These are phyloP conservation scores for Aspergillus luchuensis DNA, from an alignment of 2,329 filamentous ascomycete species.

Conservation along the genomic window DNA sequence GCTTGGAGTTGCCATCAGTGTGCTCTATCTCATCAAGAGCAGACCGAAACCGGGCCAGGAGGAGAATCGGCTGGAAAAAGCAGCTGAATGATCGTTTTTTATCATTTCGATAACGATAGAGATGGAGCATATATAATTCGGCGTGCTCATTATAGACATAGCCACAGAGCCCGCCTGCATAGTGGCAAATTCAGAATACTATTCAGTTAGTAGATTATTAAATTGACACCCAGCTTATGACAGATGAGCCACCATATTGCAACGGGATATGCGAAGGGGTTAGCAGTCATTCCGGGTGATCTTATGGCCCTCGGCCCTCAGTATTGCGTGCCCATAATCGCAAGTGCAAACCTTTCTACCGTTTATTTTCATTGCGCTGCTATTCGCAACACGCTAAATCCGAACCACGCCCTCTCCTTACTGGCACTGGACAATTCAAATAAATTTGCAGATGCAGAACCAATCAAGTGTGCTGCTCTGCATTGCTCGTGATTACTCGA, in stretches of 20 bases:
- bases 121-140: not conserved
- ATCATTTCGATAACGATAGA: not conserved
- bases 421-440: too few relatives aligned
- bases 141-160: not conserved
- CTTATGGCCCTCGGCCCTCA: too few relatives aligned
- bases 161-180: not conserved
- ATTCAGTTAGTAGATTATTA: not conserved
- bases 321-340: too few relatives aligned
- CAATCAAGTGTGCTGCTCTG: not conserved
- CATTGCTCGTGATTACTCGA: not conserved
- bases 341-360: too few relatives aligned
- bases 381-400: too few relatives aligned
- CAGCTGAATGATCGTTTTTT: not conserved
- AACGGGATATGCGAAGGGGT: too few relatives aligned
- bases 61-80: not conserved
- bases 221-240: too few relatives aligned
- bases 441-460: not conserved
- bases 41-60: not conserved
- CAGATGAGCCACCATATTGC: too few relatives aligned
- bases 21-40: constrained; percentile 13
- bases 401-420: too few relatives aligned
- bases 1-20: constrained; percentile 29
- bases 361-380: too few relatives aligned
- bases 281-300: too few relatives aligned
- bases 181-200: not conserved